phyloP scores from a whole-genome alignment of 345 rosid genomes.

The Eucalyptus brandiana region DNA sequence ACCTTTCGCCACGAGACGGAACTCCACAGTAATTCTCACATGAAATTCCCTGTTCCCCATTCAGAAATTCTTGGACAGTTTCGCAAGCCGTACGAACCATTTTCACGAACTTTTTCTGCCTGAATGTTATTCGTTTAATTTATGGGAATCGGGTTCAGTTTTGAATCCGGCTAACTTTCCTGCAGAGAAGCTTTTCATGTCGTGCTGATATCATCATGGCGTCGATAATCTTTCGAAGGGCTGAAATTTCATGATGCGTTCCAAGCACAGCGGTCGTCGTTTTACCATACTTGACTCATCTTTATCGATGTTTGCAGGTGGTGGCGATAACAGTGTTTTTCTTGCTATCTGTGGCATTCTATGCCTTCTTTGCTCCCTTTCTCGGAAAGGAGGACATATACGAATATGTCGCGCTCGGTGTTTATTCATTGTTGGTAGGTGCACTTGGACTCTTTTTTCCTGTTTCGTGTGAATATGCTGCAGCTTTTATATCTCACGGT shows the following conservation, averaged over 20 bases:
- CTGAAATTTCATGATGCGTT: neutral
- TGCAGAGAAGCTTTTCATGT: neutral
- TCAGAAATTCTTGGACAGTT: neutral
- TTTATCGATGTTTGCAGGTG: constrained; percentile 25
- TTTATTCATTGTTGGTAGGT: constrained; percentile 73
- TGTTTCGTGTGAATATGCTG: neutral
- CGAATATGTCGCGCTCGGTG: constrained; percentile 54
- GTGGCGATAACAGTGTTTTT: constrained; percentile 81
- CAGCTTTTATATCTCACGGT: neutral
- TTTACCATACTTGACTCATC: neutral
- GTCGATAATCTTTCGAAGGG: neutral
- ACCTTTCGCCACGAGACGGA: neutral
- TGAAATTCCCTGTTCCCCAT: neutral
- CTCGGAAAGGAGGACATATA: constrained; percentile 59
- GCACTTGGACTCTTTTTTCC: neutral
- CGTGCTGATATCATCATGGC: neutral
- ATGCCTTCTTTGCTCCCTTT: constrained; percentile 94
- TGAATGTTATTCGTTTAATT: neutral
- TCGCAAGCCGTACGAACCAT: neutral
- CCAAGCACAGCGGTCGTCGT: neutral
- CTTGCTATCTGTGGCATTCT: constrained; percentile 67
- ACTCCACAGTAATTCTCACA: neutral
- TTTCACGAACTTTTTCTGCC: neutral
- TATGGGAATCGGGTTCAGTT: neutral
- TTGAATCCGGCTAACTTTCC: neutral